Percentiles rank a stretch among this genome's conserved stretches.
Evolutionary conservation across 2,329 filamentous ascomycete genomes (phyloP).

Genomic region (Hypoxylon sp.): DNA sequence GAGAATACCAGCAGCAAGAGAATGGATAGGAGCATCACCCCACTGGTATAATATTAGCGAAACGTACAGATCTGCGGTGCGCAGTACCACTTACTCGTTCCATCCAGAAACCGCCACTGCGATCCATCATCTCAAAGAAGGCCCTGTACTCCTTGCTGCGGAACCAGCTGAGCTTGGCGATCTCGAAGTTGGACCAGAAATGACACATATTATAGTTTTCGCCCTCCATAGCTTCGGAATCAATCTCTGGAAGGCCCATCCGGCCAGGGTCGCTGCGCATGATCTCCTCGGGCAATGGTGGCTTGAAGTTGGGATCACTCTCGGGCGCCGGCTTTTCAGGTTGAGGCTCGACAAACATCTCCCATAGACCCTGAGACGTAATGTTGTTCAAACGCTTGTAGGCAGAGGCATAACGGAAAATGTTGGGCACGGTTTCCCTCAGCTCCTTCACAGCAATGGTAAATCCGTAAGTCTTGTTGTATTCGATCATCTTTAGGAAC

Average conservation of each 20-base stretch:
- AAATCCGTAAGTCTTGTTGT: slow-evolving; percentile 98
- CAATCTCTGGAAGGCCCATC: slow-evolving; percentile 80
- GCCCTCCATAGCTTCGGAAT: slow-evolving; percentile 94
- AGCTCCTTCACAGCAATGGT: slow-evolving; percentile 99
- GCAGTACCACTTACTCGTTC: slow-evolving; percentile 76
- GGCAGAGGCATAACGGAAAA: slow-evolving; percentile 98
- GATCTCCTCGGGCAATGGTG: slow-evolving; percentile 82
- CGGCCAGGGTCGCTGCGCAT: slow-evolving; percentile 78
- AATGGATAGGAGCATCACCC: slow-evolving; percentile 99
- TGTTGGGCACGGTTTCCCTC: slow-evolving; percentile 96
- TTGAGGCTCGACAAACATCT: slow-evolving; percentile 91
- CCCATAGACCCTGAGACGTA: slow-evolving; percentile 92
- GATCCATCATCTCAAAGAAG: slow-evolving; percentile 99
- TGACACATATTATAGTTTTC: slow-evolving; percentile 99
- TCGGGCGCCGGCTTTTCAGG: slow-evolving; percentile 70
- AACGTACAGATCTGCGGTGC: slow-evolving; percentile 14
- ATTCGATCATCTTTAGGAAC: slow-evolving; percentile 92
- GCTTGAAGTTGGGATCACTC: slow-evolving; percentile 73
- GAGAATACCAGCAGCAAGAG: slow-evolving; percentile 90
- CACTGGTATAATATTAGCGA: slow-evolving; percentile 72
- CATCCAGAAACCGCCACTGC: slow-evolving; percentile 98
- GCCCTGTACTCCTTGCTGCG: slow-evolving; percentile 97
- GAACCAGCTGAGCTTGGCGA: slow-evolving; percentile 94
- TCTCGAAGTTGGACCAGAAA: slow-evolving; percentile 99
- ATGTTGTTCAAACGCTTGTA: slow-evolving; percentile 95